Evolutionary conservation across 2,329 filamentous ascomycete species (phyloP).

Genomic region (Gnomoniopsis smithogilvyi): DNA sequence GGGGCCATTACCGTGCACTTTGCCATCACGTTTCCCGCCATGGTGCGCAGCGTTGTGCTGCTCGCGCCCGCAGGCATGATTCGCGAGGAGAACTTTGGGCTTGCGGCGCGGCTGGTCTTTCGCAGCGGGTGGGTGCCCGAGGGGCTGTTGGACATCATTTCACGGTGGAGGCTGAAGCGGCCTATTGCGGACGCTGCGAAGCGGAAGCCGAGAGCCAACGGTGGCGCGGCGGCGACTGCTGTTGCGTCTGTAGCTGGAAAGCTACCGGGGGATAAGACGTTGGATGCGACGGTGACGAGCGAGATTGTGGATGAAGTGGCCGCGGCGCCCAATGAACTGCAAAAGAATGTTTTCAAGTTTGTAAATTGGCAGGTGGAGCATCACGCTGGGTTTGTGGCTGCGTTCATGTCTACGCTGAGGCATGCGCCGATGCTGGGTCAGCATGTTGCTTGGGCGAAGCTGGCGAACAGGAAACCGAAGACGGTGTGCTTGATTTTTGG

Average conservation of each 20-base stretch:
- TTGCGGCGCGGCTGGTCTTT: constrained; percentile 48
- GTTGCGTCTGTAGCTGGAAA: no score
- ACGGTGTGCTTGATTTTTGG: constrained; percentile 53
- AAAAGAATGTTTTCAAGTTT: constrained; percentile 45
- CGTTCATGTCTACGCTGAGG: constrained; percentile 57
- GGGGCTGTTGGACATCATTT: constrained; percentile 45
- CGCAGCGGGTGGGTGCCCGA: constrained; percentile 53
- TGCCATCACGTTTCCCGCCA: constrained; percentile 62
- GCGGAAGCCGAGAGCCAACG: constrained; percentile 12
- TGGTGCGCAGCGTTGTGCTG: constrained; percentile 62
- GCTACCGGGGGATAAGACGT: constrained; percentile 23
- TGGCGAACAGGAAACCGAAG: constrained; percentile 36
- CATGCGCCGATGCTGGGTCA: constrained; percentile 52
- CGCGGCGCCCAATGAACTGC: constrained; percentile 35
- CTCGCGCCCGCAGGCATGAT: constrained; percentile 69
- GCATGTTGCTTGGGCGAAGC: constrained; percentile 45
- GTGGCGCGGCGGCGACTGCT: background rate
- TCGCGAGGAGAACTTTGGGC: constrained; percentile 56
- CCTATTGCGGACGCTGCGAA: constrained; percentile 44
- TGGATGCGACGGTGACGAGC: constrained; percentile 17
- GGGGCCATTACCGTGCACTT: constrained; percentile 72
- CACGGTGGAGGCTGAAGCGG: constrained; percentile 43
- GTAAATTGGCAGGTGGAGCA: constrained; percentile 57
- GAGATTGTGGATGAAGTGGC: constrained; percentile 30
- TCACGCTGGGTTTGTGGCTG: constrained; percentile 56